Evolutionary conservation across 257 asterid genomes (phyloP).

Genomic region (Ophiorrhiza pumila): DNA sequence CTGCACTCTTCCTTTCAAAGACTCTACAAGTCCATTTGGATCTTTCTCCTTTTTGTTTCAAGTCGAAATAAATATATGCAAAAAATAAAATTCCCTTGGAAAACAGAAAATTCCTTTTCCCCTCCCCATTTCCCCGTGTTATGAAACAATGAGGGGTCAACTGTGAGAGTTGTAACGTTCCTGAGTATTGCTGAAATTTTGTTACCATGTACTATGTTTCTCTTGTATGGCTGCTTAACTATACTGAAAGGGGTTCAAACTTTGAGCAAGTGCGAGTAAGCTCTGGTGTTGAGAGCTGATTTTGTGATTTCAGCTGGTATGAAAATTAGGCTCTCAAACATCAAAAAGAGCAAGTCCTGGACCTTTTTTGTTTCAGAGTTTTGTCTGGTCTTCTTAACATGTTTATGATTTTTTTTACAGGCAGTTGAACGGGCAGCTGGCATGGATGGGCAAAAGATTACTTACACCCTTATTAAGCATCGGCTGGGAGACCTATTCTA

Average conservation of each 20-base stretch:
- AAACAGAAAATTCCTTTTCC: background rate
- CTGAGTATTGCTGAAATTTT: background rate
- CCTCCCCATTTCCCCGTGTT: background rate
- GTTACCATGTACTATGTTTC: background rate
- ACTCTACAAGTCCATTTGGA: background rate
- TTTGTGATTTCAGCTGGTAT: background rate
- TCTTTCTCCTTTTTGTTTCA: background rate
- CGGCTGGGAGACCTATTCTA: slow-evolving; percentile 90
- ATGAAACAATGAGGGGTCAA: background rate
- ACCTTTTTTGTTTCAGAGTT: background rate
- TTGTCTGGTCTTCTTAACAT: background rate
- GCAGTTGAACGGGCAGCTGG: slow-evolving; percentile 99
- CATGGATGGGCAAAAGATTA: slow-evolving; percentile 94
- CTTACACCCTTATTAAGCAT: slow-evolving; percentile 87
- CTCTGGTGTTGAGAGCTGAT: background rate
- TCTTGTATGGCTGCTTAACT: background rate
- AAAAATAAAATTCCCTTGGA: background rate
- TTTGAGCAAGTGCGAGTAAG: background rate
- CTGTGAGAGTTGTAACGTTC: background rate
- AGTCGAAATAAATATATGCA: background rate
- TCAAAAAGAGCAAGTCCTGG: too few species aligned
- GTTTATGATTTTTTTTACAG: slow-evolving; percentile 39
- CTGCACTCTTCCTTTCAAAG: background rate
- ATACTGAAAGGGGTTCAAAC: background rate
- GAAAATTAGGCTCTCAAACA: background rate